phyloP scores from a whole-genome alignment of 768 basidiomycete genomes.

The Rhizopogon salebrosus region DNA sequence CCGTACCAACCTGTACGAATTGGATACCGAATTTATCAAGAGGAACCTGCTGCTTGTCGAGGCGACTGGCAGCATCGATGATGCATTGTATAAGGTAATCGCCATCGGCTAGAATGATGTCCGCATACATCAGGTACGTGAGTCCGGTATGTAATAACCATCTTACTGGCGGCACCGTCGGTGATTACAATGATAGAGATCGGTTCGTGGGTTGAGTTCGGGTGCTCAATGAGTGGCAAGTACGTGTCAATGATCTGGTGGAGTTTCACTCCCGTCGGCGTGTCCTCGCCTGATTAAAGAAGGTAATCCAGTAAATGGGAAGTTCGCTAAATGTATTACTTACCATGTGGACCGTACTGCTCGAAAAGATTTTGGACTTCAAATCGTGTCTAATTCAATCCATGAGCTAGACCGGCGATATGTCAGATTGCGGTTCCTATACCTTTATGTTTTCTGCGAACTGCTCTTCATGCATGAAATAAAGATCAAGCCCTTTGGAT shows the following conservation, averaged over 20 bases:
- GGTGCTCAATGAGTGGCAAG: conserved; percentile 26
- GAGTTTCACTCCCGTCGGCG: conserved; percentile 34
- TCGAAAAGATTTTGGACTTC: conserved; percentile 23
- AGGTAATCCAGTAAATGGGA: neutral
- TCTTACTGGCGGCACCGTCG: conserved; percentile 34
- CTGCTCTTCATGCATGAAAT: conserved; percentile 34
- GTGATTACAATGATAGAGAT: conserved; percentile 34
- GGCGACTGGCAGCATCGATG: conserved; percentile 32
- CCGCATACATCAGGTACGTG: conserved; percentile 2
- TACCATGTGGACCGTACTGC: conserved; percentile 18
- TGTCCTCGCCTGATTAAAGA: conserved; percentile 23
- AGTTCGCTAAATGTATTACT: conserved; percentile 1
- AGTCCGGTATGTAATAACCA: conserved; percentile 2
- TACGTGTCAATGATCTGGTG: conserved; percentile 32
- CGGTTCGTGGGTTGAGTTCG: conserved; percentile 27
- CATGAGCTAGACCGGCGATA: neutral
- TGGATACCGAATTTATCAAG: conserved; percentile 39
- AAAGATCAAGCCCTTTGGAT: conserved; percentile 35
- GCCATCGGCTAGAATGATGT: conserved; percentile 18
- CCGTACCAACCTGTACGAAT: conserved; percentile 42
- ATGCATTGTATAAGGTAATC: conserved; percentile 23
- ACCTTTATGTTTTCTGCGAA: conserved; percentile 26
- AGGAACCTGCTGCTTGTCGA: conserved; percentile 31
- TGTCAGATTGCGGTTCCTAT: neutral
- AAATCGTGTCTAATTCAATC: conserved; percentile 12